Evolutionary conservation across 257 asterid species (phyloP), one percentile per base, ranked within the genome.

Genomic region (Forsythia suspensa): DNA sequence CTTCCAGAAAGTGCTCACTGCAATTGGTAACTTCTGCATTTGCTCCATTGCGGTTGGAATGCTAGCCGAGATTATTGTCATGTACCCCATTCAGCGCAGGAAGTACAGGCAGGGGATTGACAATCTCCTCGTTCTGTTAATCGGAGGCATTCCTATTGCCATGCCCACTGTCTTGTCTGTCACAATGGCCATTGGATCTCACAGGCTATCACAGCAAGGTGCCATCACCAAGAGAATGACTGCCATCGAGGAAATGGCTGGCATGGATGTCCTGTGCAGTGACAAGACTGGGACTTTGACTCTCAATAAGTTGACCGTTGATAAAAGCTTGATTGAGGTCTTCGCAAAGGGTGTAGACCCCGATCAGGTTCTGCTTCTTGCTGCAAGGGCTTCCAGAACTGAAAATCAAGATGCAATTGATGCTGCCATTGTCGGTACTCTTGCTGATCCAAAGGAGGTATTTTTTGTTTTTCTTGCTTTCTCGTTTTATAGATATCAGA

Each of bases 381-480:
- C 99, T 24, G 98, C 99, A 70, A 84, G 99, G 87, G 99, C 98
- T 48, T 95, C 99, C 2, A 91, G 99, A 85, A 51, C 69, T 51
- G 99, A 95, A 81, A 95, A 95, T 82, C 99, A 95, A 79, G 99
- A 95, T 85, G 99, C 99, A n/a, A 95, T 95, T 78, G 99, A 95
- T 80, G 98, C 92, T 76, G 94, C 96, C 69, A 93, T 95, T 82
- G 98, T 95, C 46, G 92, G 94, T 40, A 93, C 93, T 68, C 97
- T 95, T 81, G 97, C 99, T 75, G 99, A 95, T 86, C 99, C 98
- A 6, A 92, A 90, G 84, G 99, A 95, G 97, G 97, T 92, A 88
- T 16, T 3, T 21, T 7, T 52, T 3, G 39, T 29, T 68, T 48
- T 61, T 6, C 18, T 72, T 4, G 21, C 18, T 61, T 29, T 75